phyloP scores from a whole-genome alignment of 257 asterid genomes.

The Mitragyna speciosa region DNA sequence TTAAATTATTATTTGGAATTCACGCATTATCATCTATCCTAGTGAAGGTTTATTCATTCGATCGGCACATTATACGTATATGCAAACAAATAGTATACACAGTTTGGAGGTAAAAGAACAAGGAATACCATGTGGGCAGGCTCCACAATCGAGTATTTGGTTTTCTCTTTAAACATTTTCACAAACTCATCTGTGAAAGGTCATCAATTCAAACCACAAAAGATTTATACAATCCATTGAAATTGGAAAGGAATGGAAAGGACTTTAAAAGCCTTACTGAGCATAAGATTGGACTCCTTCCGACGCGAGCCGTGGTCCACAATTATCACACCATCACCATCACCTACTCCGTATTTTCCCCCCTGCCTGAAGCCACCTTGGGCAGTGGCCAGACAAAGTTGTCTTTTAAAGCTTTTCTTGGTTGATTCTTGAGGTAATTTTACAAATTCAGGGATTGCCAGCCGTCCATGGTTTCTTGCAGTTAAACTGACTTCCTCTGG shows the following conservation, averaged over 20 bases:
- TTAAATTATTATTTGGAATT: neutral
- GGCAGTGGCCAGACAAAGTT: conserved; percentile 60
- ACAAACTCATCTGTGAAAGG: conserved; percentile 73
- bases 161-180: conserved; percentile 72
- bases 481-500: conserved; percentile 31
- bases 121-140: conserved; percentile 93
- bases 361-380: conserved; percentile 58
- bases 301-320: conserved; percentile 99
- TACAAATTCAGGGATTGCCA: conserved; percentile 37
- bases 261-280: conserved; percentile 47
- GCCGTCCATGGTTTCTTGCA: conserved; percentile 35
- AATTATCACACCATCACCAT: conserved; percentile 73
- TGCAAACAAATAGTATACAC: neutral
- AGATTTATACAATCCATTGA: too few relatives aligned
- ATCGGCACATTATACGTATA: neutral
- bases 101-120: neutral
- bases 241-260: neutral
- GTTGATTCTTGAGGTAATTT: conserved; percentile 43
- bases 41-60: neutral
- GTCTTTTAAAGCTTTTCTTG: conserved; percentile 39
- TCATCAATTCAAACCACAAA: conserved; percentile 9
- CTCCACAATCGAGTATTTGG: conserved; percentile 78
- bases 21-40: neutral
- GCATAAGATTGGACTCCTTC: conserved; percentile 83
- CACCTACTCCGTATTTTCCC: conserved; percentile 40